phyloP scores from a whole-genome alignment of 352 stramenopile species.

The Pythium phragmiticola region DNA sequence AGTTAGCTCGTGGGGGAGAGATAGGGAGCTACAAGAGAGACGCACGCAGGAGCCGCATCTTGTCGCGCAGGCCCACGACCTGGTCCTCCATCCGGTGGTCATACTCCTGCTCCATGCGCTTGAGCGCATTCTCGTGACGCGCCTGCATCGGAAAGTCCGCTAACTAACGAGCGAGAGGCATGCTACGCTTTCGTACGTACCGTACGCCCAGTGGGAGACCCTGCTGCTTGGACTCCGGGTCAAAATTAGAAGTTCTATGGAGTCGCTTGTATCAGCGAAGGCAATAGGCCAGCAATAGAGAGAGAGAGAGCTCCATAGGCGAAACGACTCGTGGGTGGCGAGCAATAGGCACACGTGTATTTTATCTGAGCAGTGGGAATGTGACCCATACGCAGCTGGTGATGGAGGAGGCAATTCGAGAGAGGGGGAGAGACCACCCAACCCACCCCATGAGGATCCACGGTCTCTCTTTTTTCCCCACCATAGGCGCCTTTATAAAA shows the following conservation, averaged over 20 bases:
- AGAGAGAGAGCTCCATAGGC: background rate
- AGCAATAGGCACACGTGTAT: background rate
- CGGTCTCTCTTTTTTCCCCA: background rate
- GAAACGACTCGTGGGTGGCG: background rate
- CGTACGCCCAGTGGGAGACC: too few species aligned
- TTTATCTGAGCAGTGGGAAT: background rate
- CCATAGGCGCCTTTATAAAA: background rate
- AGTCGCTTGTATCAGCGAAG: background rate
- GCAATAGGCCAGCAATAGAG: background rate
- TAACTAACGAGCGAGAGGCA: background rate
- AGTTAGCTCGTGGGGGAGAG: background rate
- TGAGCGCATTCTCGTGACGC: constrained; percentile 67
- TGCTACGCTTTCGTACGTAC: background rate
- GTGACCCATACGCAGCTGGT: background rate
- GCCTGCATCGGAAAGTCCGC: constrained; percentile 37
- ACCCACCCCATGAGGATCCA: too few species aligned
- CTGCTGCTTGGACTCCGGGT: background rate
- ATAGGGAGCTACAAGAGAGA: constrained; percentile 3
- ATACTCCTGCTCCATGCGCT: constrained; percentile 79
- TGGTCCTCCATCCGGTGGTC: constrained; percentile 84
- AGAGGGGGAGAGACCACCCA: background rate
- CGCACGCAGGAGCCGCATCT: constrained; percentile 83
- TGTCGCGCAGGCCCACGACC: constrained; percentile 78
- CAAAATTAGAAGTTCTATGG: background rate
- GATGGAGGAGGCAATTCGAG: background rate